Evolutionary conservation across 257 asterid genomes (phyloP).

Genomic region (Haberlea rhodopensis): DNA sequence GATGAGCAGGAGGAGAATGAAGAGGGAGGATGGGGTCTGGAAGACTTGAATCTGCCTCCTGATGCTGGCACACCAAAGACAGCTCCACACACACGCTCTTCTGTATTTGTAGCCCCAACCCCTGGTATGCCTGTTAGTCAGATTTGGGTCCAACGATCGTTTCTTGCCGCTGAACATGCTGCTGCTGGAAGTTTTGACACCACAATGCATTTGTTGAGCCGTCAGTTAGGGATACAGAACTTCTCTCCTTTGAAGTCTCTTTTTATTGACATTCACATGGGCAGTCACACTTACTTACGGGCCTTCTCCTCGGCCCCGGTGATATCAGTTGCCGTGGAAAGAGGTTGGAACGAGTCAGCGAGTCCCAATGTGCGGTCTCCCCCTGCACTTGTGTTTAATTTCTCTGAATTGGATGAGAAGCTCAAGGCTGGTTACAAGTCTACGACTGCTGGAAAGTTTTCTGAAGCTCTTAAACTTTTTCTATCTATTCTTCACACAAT

Average conservation of each 20-base stretch:
- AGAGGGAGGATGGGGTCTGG: conserved; percentile 95
- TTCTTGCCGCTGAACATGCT: conserved; percentile 93
- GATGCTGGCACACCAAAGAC: conserved; percentile 76
- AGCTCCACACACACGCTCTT: conserved; percentile 49
- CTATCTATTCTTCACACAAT: conserved; percentile 63
- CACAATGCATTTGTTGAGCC: conserved; percentile 82
- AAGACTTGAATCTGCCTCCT: conserved; percentile 86
- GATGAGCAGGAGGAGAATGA: conserved; percentile 54
- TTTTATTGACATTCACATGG: conserved; percentile 65
- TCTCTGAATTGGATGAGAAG: conserved; percentile 77
- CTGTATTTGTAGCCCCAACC: conserved; percentile 65
- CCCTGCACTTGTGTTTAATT: conserved; percentile 69
- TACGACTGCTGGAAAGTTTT: conserved; percentile 68
- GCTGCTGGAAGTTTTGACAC: conserved; percentile 94
- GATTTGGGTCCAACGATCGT: conserved; percentile 85
- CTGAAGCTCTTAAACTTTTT: conserved; percentile 68
- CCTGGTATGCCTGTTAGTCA: conserved; percentile 93
- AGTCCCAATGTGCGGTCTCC: conserved; percentile 75
- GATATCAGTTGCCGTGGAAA: conserved; percentile 64
- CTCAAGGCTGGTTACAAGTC: conserved; percentile 70
- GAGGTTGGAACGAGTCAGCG: conserved; percentile 79
- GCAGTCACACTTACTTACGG: conserved; percentile 74
- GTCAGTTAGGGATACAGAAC: conserved; percentile 74
- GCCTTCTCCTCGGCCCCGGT: conserved; percentile 75
- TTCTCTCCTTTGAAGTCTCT: conserved; percentile 64